These are phyloP conservation scores for Straminergon stramineum DNA, from an alignment of 225 moss, liverwort and hornwort species.

Conservation along the genomic window DNA sequence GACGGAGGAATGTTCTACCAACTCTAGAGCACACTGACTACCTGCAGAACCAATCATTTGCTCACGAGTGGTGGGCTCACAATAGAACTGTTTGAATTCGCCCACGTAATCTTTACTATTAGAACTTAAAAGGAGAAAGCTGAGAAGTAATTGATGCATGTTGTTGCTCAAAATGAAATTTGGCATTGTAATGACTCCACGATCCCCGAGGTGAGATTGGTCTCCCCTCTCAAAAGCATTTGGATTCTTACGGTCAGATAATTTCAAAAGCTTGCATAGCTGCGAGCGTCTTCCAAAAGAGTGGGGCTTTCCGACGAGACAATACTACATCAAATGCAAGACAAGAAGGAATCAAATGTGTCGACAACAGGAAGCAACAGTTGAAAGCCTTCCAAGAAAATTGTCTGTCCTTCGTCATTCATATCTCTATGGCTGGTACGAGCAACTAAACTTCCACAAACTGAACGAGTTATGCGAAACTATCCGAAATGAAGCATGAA, in stretches of 20 bases:
- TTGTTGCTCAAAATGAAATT: neutral
- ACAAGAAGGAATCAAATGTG: neutral
- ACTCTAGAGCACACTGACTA: neutral
- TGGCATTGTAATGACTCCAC: neutral
- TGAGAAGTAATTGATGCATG: neutral
- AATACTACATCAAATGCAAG: neutral
- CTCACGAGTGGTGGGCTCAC: neutral
- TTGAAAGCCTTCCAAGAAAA: neutral
- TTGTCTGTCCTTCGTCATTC: neutral
- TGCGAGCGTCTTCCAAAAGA: neutral
- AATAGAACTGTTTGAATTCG: neutral
- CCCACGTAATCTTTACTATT: neutral
- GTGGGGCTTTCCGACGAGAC: neutral
- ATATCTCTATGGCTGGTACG: neutral
- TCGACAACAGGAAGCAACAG: neutral
- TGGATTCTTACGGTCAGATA: neutral
- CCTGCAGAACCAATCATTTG: neutral
- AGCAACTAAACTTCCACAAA: neutral
- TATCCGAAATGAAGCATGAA: neutral
- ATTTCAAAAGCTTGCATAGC: neutral
- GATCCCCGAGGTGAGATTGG: neutral
- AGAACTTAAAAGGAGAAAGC: no score
- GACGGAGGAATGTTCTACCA: neutral
- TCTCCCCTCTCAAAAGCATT: no score
- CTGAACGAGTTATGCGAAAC: neutral